Conservation (phyloP, 257 asterid species). For the Scutellaria baicalensis region DNA sequence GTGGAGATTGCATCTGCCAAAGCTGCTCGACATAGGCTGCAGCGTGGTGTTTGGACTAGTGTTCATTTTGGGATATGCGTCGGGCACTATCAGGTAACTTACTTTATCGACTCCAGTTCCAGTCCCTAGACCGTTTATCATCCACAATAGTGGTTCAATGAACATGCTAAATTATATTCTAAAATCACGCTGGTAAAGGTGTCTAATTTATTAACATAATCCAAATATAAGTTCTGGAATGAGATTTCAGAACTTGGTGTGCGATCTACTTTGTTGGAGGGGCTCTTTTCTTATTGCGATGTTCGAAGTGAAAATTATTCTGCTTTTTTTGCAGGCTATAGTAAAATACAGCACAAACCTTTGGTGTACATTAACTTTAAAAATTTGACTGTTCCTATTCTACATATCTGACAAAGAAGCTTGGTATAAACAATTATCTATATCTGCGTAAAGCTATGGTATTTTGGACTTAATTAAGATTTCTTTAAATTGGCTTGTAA, state of each 20-base stretch:
- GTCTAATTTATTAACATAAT: not conserved
- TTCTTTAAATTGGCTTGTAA: not conserved
- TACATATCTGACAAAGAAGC: not conserved
- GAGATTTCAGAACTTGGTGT: not conserved
- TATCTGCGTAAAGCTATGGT: not conserved
- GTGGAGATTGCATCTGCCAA: conserved; percentile 72
- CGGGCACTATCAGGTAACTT: conserved; percentile 72
- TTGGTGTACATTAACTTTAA: not conserved
- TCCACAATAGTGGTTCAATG: conserved; percentile 1
- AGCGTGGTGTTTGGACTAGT: conserved; percentile 90
- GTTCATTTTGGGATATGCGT: conserved; percentile 81
- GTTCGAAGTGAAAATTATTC: not conserved
- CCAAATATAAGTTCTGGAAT: not conserved
- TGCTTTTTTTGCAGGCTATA: not conserved
- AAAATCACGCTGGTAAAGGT: not conserved
- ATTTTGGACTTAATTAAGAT: not conserved
- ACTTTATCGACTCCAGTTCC: not conserved
- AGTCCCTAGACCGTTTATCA: not conserved
- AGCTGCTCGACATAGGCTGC: conserved; percentile 80
- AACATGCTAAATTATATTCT: not conserved
- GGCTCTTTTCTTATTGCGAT: not conserved
- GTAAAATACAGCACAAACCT: not conserved
- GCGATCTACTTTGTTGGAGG: not conserved
- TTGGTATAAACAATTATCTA: not conserved
- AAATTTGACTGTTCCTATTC: not conserved